A percentile compares a stretch with the other conserved stretches of the same genome.
phyloP scores from a whole-genome alignment of 805 yeast genomes.

The Starmerella kuoi region DNA sequence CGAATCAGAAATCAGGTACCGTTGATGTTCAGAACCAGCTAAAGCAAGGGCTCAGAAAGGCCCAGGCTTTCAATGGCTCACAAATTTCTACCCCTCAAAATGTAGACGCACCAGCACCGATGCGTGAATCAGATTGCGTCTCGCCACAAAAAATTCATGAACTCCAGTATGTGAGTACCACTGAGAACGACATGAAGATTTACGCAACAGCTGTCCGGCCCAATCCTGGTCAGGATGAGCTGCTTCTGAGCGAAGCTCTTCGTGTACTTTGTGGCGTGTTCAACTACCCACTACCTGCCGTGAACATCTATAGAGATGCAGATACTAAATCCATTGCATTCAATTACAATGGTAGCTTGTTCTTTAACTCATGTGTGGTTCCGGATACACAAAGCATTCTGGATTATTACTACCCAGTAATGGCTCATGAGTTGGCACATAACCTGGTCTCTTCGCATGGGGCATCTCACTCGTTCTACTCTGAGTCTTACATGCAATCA shows the following conservation, averaged over 20 bases:
- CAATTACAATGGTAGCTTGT: conserved; percentile 29
- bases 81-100: background rate
- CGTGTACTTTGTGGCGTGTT: conserved; percentile 5
- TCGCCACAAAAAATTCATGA: background rate
- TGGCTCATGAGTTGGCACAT: conserved; percentile 35
- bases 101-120: conserved; percentile 9
- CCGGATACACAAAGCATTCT: conserved; percentile 12
- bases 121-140: background rate
- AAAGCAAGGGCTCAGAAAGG: background rate
- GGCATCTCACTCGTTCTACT: conserved; percentile 28
- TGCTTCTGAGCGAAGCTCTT: conserved; percentile 4
- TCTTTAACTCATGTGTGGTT: conserved; percentile 28
- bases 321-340: conserved; percentile 29
- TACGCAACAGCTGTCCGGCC: background rate
- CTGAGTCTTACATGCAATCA: conserved; percentile 28
- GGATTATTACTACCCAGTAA: conserved; percentile 31
- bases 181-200: conserved; percentile 2
- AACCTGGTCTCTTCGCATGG: conserved; percentile 30
- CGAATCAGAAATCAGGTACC: background rate
- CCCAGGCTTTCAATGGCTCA: background rate
- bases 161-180: background rate
- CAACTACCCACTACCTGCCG: conserved; percentile 2
- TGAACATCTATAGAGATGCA: conserved; percentile 13
- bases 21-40: background rate
- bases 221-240: conserved; percentile 10